Evolutionary conservation across 208 protist species (phyloP), one percentile per base, ranked within the genome.

Genomic region (Leishmania braziliensis): DNA sequence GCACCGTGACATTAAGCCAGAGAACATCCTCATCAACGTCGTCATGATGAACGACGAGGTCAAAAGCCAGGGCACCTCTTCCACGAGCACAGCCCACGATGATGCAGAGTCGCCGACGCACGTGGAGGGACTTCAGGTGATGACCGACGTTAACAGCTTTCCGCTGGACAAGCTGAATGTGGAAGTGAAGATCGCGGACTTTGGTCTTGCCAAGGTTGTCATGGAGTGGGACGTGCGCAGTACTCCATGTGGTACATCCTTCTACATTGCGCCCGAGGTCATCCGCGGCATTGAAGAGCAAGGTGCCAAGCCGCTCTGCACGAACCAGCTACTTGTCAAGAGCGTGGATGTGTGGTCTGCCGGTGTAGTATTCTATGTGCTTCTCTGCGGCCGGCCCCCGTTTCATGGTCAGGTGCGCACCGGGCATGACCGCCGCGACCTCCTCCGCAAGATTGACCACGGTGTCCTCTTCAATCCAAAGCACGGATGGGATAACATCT

Each of bases 1-100:
- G 20, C 95, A 97, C 83, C 92, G 94, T 51, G 94, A 97, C 84
- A 96, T 97, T 81, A 97, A 97, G 82, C 94, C 94, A n/a, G 94
- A 97, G 75, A 97, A 97, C 77, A 94, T 97, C 62, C 85, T 97
- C 23, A 89, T 97, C 63, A 92, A 95, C 73, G 86, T 86, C 71
- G 39, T 77, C 29, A 62, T 81, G 23, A 82, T 76, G 58, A 78
- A 54, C 75, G 77, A 78, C 14, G 81, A 82, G 39, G 29, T 23
- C 46, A 46, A 36, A 6, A 70, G n/a, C 36, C 62, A 82, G 5
- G 80, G 62, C 39, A 78, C 73, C 50, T 39, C 23, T 56, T 51
- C 46, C 51, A 68, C 14, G 20, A 58, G 6, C 16, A n/a, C 33
- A 54, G 71, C 51, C 29, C 79, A 83, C n/a, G 74, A 84, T 3